Percentiles rank a stretch among this genome's conserved stretches.
These are phyloP conservation scores for Nitzschia sp. DNA, from an alignment of 108 stramenopile genomes.

Conservation along the genomic window DNA sequence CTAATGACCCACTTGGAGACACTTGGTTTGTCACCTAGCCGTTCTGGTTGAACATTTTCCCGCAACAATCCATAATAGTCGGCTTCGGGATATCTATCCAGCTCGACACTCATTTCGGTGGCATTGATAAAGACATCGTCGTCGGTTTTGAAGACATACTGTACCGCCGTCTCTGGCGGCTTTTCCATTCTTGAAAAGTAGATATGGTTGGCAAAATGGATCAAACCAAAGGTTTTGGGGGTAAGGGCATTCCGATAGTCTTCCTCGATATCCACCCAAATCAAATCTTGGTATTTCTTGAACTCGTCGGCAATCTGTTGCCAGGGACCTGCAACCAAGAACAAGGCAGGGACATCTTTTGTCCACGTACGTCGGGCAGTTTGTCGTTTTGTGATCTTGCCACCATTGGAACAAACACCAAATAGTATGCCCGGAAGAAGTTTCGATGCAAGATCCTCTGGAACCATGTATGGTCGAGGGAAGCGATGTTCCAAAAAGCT, in stretches of 20 bases:
- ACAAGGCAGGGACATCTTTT: conserved; percentile 7
- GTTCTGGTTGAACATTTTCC: neutral
- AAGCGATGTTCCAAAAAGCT: conserved; percentile 2
- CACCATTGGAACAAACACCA: conserved; percentile 21
- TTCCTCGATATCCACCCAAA: conserved; percentile 13
- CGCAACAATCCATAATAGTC: conserved; percentile 18
- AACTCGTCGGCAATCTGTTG: conserved; percentile 2
- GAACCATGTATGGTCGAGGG: neutral
- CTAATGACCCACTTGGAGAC: conserved; percentile 23
- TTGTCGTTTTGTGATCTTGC: conserved; percentile 1
- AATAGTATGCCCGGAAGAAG: neutral
- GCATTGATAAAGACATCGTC: conserved; percentile 38
- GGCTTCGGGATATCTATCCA: neutral
- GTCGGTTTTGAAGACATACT: conserved; percentile 37
- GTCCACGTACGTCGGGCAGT: conserved; percentile 22
- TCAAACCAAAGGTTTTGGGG: conserved; percentile 9
- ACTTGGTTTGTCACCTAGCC: neutral
- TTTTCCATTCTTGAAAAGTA: neutral
- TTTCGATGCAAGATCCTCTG: neutral
- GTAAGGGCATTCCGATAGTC: conserved; percentile 26
- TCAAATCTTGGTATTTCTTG: neutral
- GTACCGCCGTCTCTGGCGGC: neutral
- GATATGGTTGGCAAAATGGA: conserved; percentile 4
- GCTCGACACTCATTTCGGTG: conserved; percentile 13
- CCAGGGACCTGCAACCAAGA: conserved; percentile 11